phyloP scores from a whole-genome alignment of 257 asterid genomes.

The Agastache rugosa region DNA sequence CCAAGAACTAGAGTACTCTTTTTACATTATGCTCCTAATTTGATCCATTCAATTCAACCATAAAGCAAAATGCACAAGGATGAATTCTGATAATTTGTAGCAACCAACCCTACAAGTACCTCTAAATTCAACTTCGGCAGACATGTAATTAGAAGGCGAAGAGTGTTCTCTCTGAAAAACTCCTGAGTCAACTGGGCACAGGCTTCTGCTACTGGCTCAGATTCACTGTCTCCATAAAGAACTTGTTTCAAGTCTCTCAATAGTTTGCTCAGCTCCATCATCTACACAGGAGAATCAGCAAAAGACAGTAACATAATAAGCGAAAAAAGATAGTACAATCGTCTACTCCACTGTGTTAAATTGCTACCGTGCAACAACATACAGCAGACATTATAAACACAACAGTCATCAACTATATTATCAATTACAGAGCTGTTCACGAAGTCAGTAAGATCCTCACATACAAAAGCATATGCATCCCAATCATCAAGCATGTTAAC shows the following conservation, averaged over 20 bases:
- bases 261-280: conserved; percentile 75
- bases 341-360: background rate
- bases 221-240: conserved; percentile 88
- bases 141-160: conserved; percentile 68
- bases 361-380: conserved; percentile 19
- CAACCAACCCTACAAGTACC: conserved; percentile 49
- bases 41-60: conserved; percentile 16
- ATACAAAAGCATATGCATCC: conserved; percentile 5
- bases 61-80: conserved; percentile 9
- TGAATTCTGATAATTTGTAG: background rate
- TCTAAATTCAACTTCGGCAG: conserved; percentile 82
- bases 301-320: conserved; percentile 5
- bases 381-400: background rate
- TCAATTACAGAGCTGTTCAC: conserved; percentile 8
- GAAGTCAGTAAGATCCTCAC: conserved; percentile 18
- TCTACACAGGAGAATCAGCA: conserved; percentile 46
- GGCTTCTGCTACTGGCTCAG: conserved; percentile 88
- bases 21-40: background rate
- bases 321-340: background rate
- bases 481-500: conserved; percentile 12
- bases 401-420: background rate
- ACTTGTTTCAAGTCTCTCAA: conserved; percentile 70
- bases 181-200: conserved; percentile 88
- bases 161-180: conserved; percentile 82
- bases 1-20: background rate